Base-by-base conservation (phyloP, 1,139 yeast genomes). In the Meyerozyma carpophila region DNA sequence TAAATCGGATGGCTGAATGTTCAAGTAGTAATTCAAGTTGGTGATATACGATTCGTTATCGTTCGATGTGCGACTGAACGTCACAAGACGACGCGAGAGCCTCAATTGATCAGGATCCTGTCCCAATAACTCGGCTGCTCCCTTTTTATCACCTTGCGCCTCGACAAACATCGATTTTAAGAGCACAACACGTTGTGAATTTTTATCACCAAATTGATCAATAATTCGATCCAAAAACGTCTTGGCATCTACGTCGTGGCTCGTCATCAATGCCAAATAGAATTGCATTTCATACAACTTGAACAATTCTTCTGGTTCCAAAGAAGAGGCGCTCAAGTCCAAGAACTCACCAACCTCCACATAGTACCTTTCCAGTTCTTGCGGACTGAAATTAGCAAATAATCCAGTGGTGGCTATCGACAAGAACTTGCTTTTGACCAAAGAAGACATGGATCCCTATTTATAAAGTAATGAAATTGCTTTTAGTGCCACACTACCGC, bases 181-280 rank as follows among this genome's bases (percentile, higher is more conserved):
- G n/a, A 81, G 58, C 26, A 74, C 74, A 40, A 84, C 65, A 44
- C 88, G 66, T 53, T 82, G 84, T 10, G 84, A 75, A 29, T 58
- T 56, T 25, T 63, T 63, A 40, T 50, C 52, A 5, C 75, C 78
- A 59, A 89, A 83, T 55, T 79, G 78, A 57, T 89, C 96, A 34
- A 75, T 62, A 13, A 90, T 61, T 38, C 81, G 67, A 45, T 83
- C 84, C 46, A 88, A 72, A 45, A 80, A 70, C 11, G 75, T 64
- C 53, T 82, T 79, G 13, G 96, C 96, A 51, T 81, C 89, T 1
- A 70, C 65, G 55, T 89, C 96, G 48, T 81, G 75, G 41, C 79
- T 71, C n/a, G 87, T 66, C 48, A 83, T 68, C 36, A 89, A 62
- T 3, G 82, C 68, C 39, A 90, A 68, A 56, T 81, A 81, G 59